Conservation (phyloP, 164 flowering plant species). For the Berberis vulgaris region DNA sequence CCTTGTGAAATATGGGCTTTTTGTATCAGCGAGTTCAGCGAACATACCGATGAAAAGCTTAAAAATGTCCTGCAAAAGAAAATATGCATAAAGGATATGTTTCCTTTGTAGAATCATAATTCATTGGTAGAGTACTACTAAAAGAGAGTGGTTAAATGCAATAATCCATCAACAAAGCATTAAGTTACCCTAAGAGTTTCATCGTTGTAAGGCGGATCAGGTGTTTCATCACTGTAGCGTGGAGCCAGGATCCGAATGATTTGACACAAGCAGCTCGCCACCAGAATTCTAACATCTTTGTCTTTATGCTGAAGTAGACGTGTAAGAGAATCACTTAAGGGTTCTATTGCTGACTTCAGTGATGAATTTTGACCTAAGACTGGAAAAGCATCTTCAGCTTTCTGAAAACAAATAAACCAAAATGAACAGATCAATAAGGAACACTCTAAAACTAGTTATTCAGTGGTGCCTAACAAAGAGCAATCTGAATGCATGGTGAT, state of each 20-base stretch:
- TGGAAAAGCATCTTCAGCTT: constrained; percentile 65
- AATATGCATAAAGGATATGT: not conserved
- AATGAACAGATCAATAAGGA: not conserved
- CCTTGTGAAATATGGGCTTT: constrained; percentile 64
- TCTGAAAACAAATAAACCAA: constrained; percentile 32
- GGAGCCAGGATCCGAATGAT: constrained; percentile 66
- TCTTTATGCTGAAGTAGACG: constrained; percentile 60
- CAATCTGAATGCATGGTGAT: no score
- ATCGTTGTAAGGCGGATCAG: constrained; percentile 74
- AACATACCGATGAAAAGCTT: constrained; percentile 52
- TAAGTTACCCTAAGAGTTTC: constrained; percentile 44
- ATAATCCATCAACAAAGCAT: not conserved
- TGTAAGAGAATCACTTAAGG: constrained; percentile 45
- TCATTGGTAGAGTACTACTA: not conserved
- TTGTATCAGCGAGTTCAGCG: constrained; percentile 53
- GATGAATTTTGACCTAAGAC: constrained; percentile 47
- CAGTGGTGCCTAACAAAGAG: no score
- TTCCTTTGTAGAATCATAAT: not conserved
- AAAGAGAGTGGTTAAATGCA: not conserved
- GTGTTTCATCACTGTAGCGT: constrained; percentile 10
- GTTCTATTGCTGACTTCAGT: constrained; percentile 35
- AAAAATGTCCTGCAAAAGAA: constrained; percentile 61
- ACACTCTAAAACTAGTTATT: no score
- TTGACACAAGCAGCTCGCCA: constrained; percentile 69
- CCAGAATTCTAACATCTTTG: constrained; percentile 68